Evolutionary conservation across 1,139 yeast genomes (phyloP), one percentile per base, ranked within the genome.

Genomic region (Debaryomyces robertsiae): DNA sequence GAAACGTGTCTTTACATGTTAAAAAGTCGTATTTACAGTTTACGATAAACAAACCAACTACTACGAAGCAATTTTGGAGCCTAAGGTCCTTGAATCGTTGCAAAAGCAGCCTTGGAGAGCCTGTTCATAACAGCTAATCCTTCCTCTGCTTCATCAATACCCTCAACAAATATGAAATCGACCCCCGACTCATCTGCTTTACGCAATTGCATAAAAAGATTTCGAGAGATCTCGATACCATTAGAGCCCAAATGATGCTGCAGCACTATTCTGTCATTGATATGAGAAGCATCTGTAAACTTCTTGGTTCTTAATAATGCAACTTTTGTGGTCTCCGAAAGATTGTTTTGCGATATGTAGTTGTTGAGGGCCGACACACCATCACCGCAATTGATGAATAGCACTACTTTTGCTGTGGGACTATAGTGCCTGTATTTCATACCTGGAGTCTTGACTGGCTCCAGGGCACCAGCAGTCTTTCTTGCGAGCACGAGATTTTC

Each of bases 371-470:
- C 69, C 0, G 44, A 41, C 3, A 40, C 43, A 0, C 83, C 82
- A 47, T 77, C 72, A 0, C 69, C 73, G 49, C 79, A 71, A 30
- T 69, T 75, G 9, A 73, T 64, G 48, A 89, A 81, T n/a, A 91
- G 62, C 0, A 86, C 71, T 5, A 93, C 97, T 45, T 77, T 80
- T 0, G 97, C 96, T 2, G 77, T 75, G 2, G 98, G 98, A 0
- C 97, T 87, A 61, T 93, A 93, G 61, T 93, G 98, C 52, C 88
- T 82, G 60, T 93, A 93, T 58, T 93, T 93, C 98, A 93, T 93
- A 0, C 98, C 98, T 0, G 98, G 98, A 0, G 98, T 93, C 50
- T 86, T 77, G 0, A 91, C 98, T 0, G 82, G 73, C 54, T 86
- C 96, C 39, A 73, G 61, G 16, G 73, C 71, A 2, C 77, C 82